These are phyloP conservation scores for Aspergillus novofumigatus DNA, from an alignment of 2,329 filamentous ascomycete genomes.

Conservation along the genomic window DNA sequence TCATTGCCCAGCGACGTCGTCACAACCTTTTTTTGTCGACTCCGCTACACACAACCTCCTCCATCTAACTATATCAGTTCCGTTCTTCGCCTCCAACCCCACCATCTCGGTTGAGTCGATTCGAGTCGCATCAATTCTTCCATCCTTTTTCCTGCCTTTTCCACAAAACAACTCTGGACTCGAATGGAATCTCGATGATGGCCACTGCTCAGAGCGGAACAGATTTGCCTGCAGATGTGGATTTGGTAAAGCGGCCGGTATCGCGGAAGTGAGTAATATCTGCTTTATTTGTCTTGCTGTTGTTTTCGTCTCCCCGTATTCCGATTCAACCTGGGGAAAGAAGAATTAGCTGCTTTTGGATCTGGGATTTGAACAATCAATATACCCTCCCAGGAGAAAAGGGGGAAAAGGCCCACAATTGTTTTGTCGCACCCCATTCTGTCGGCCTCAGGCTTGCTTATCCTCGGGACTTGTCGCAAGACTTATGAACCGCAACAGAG, in stretches of 20 bases:
- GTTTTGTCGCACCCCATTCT: no score
- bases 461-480: no score
- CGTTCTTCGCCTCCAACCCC: slow-evolving; percentile 2
- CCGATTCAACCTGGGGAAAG: background rate
- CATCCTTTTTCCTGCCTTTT: slow-evolving; percentile 3
- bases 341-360: background rate
- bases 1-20: slow-evolving; percentile 22
- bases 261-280: slow-evolving; percentile 52
- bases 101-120: background rate
- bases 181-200: slow-evolving; percentile 40
- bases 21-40: slow-evolving; percentile 18
- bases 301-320: background rate
- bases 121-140: slow-evolving; percentile 2
- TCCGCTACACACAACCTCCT: slow-evolving; percentile 9
- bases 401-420: no score
- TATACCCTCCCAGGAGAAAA: background rate
- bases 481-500: no score
- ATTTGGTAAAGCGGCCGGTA: slow-evolving; percentile 56
- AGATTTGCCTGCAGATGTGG: slow-evolving; percentile 51
- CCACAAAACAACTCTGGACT: slow-evolving; percentile 14
- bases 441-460: no score
- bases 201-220: slow-evolving; percentile 44
- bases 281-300: slow-evolving; percentile 5
- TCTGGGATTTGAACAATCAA: background rate
- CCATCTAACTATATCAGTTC: slow-evolving; percentile 2